phyloP scores from a whole-genome alignment of 495 filamentous ascomycete genomes.

The Hyaloscypha bicolor region DNA sequence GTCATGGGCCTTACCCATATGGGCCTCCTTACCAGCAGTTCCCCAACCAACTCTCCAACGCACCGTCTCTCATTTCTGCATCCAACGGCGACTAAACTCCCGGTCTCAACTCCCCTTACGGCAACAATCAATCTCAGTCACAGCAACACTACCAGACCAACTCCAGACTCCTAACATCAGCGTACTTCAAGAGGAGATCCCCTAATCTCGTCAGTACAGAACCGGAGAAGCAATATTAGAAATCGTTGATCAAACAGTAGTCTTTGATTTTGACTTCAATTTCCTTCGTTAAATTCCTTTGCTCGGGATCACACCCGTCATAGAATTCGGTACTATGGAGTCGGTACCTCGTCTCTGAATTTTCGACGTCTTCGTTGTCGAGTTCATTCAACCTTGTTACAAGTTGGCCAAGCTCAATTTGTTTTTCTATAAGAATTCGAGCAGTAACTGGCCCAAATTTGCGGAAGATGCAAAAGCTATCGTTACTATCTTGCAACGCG shows the following conservation, averaged over 20 bases:
- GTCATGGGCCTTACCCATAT: slow-evolving; percentile 18
- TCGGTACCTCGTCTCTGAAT: not conserved
- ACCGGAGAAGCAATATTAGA: not conserved
- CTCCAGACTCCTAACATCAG: not conserved
- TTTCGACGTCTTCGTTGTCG: slow-evolving; percentile 1
- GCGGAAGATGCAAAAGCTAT: slow-evolving; percentile 38
- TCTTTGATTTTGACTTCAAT: slow-evolving; percentile 7
- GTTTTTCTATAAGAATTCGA: slow-evolving; percentile 38
- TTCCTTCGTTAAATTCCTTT: slow-evolving; percentile 11
- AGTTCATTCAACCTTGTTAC: slow-evolving; percentile 28
- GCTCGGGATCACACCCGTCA: slow-evolving; percentile 7
- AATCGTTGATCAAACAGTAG: slow-evolving; percentile 8
- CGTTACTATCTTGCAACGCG: slow-evolving; percentile 35
- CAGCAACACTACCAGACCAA: slow-evolving; percentile 9
- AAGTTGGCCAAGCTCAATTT: slow-evolving; percentile 36
- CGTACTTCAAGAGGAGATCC: slow-evolving; percentile 1
- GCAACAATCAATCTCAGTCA: slow-evolving; percentile 8
- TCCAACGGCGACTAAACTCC: slow-evolving; percentile 25
- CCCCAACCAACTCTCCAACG: slow-evolving; percentile 19
- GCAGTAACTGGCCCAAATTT: slow-evolving; percentile 36
- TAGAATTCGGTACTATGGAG: not conserved
- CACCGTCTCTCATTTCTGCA: slow-evolving; percentile 23
- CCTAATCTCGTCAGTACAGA: not conserved
- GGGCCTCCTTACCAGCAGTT: slow-evolving; percentile 23
- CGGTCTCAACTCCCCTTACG: slow-evolving; percentile 29